Conservation (phyloP, 176 grass and related monocot species). For the Guadua angustifolia region DNA sequence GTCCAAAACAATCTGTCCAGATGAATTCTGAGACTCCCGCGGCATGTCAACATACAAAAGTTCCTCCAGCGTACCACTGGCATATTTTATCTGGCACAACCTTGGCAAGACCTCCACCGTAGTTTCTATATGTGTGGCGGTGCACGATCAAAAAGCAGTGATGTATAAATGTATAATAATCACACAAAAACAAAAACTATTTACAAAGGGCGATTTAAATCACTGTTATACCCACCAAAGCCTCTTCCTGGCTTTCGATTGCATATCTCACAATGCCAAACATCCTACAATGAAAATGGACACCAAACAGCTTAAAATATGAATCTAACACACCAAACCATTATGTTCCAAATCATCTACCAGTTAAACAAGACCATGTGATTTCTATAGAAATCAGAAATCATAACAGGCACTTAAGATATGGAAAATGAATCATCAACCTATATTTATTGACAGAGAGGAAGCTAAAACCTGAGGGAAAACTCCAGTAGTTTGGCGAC, state of each 20-base stretch:
- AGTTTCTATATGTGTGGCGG: constrained; percentile 65
- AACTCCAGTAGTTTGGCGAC: constrained; percentile 98
- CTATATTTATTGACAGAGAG: not conserved
- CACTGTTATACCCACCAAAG: constrained; percentile 69
- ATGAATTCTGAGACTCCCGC: constrained; percentile 80
- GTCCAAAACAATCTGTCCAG: constrained; percentile 94
- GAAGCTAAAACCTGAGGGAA: constrained; percentile 77
- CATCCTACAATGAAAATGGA: constrained; percentile 67
- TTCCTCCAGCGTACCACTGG: constrained; percentile 92
- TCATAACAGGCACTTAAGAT: not conserved
- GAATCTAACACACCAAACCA: not conserved
- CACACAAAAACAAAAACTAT: not conserved
- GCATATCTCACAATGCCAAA: constrained; percentile 99
- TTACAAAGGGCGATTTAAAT: not conserved
- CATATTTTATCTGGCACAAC: constrained; percentile 97
- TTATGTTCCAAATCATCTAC: not conserved
- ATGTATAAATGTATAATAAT: constrained; percentile 19
- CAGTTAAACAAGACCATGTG: not conserved
- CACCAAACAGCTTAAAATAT: not conserved
- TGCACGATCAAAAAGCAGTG: not conserved
- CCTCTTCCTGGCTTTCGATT: constrained; percentile 87
- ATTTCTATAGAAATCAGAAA: not conserved
- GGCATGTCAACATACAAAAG: constrained; percentile 99
- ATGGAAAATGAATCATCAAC: not conserved
- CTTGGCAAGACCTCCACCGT: constrained; percentile 95